Conservation (phyloP, 2,329 filamentous ascomycete genomes). For the Fusarium subtropicale region DNA sequence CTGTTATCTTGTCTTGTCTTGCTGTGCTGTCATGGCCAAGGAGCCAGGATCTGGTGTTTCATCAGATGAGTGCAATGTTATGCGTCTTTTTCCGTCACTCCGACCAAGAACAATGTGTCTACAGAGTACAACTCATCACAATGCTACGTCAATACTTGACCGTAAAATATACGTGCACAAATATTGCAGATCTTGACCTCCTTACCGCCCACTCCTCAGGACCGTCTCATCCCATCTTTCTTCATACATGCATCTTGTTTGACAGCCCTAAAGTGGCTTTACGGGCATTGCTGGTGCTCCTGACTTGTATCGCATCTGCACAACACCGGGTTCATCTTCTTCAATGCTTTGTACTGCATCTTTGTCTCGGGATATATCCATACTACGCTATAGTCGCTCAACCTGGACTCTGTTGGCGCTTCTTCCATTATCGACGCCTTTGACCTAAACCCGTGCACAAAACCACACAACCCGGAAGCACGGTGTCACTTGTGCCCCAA, state of each 20-base stretch:
- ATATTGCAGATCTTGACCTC: conserved; percentile 20
- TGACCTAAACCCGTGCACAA: conserved; percentile 33
- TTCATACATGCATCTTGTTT: conserved; percentile 35
- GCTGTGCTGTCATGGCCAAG: conserved; percentile 37
- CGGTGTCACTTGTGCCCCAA: conserved; percentile 27
- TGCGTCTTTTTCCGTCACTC: conserved; percentile 21
- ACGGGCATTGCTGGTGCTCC: conserved; percentile 12
- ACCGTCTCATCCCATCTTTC: conserved; percentile 30
- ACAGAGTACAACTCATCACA: conserved; percentile 3
- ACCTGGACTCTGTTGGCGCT: not conserved
- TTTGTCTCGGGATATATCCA: conserved; percentile 9
- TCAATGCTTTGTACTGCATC: conserved; percentile 8
- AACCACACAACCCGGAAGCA: conserved; percentile 28
- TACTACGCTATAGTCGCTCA: conserved; percentile 11
- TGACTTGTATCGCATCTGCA: conserved; percentile 12
- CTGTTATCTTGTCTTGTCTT: conserved; percentile 9
- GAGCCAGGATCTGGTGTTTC: conserved; percentile 39
- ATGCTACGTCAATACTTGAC: not conserved
- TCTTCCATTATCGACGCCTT: conserved; percentile 29
- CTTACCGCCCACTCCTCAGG: conserved; percentile 7
- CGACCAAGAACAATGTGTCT: not conserved
- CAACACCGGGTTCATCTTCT: conserved; percentile 18
- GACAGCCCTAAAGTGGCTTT: conserved; percentile 22
- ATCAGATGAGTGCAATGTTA: conserved; percentile 33
- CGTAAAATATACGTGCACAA: conserved; percentile 1